Base-by-base conservation (phyloP, 352 stramenopile species). In the Phytophthora vignae region DNA sequence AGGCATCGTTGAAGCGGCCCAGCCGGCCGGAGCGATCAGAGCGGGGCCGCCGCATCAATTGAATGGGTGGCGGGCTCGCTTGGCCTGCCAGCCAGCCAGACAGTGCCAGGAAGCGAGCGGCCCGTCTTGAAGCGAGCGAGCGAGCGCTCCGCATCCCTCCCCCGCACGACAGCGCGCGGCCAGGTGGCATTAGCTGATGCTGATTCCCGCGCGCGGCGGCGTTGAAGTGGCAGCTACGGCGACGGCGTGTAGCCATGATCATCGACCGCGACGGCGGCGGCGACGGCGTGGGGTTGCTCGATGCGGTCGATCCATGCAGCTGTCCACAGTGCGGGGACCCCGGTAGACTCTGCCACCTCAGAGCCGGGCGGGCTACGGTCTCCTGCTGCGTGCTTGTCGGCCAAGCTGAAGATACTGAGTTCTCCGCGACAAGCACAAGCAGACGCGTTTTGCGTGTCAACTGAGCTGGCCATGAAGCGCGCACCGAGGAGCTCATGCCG, bases 131-230 rank as follows among this genome's bases (percentile, higher is more conserved):
- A 19, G n/a, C 33, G 19, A 44, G 48, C 15, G 14, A 33, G 25
- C 40, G 62, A 6, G 53, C 29, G 55, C 55, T 33, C 63, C 55
- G 55, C 55, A 71, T 66, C 55, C 36, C 64, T 66, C 55, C 36
- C 64, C 56, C 64, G 64, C 64, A 71, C 64, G 64, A 71, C 55
- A 66, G 64, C 54, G 54, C 19, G 55, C 19, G 64, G 54, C 22
- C 64, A 65, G 64, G 38, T 71, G 33, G 64, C 57, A 60, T 36
- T 64, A 64, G 61, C 61, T 55, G 63, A 64, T 64, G 54, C 63
- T 69, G 63, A 69, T 60, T 66, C 64, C 64, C 55, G 22, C 17
- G 29, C 33, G 22, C 36, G 5, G 9, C 36, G 36, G 56, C 57
- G 42, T 57, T 70, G 63, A 64, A 64, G 44, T 64, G 40, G n/a